phyloP scores from a whole-genome alignment of 2,329 filamentous ascomycete genomes.

The Paecilomyces sp. region DNA sequence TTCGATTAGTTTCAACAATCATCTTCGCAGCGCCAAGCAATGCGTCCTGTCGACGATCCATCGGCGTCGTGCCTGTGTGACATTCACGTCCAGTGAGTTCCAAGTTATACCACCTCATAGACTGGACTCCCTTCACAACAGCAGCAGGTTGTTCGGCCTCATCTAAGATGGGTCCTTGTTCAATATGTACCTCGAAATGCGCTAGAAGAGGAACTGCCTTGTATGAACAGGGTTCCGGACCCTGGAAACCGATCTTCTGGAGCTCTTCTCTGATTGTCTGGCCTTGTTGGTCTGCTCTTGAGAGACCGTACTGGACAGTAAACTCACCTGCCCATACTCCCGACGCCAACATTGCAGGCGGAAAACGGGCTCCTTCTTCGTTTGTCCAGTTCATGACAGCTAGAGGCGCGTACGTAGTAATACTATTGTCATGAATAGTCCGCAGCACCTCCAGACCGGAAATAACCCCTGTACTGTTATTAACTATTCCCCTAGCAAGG shows the following conservation, averaged over 20 bases:
- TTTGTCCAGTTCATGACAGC: conserved; percentile 67
- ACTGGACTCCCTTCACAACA: conserved; percentile 59
- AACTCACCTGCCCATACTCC: conserved; percentile 62
- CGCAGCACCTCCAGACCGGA: conserved; percentile 61
- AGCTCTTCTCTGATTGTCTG: conserved; percentile 56
- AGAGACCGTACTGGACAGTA: conserved; percentile 47
- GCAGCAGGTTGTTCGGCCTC: conserved; percentile 51
- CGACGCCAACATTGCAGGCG: conserved; percentile 59
- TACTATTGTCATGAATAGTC: conserved; percentile 51
- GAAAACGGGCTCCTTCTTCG: conserved; percentile 67
- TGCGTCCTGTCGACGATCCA: conserved; percentile 52
- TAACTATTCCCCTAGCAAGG: not conserved
- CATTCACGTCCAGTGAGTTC: conserved; percentile 53
- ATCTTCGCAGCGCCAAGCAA: conserved; percentile 54
- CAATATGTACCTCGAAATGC: conserved; percentile 70
- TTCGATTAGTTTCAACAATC: conserved; percentile 52
- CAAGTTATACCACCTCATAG: conserved; percentile 59
- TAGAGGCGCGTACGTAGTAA: conserved; percentile 56
- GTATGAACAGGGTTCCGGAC: conserved; percentile 43
- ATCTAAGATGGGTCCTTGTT: conserved; percentile 65
- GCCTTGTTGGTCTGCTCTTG: conserved; percentile 32
- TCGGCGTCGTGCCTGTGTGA: conserved; percentile 61
- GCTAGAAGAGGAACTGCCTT: conserved; percentile 54
- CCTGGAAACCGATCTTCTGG: conserved; percentile 58
- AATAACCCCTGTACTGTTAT: conserved; percentile 37